phyloP scores from a whole-genome alignment of 208 protist species.

The Novymonas esmeraldas region DNA sequence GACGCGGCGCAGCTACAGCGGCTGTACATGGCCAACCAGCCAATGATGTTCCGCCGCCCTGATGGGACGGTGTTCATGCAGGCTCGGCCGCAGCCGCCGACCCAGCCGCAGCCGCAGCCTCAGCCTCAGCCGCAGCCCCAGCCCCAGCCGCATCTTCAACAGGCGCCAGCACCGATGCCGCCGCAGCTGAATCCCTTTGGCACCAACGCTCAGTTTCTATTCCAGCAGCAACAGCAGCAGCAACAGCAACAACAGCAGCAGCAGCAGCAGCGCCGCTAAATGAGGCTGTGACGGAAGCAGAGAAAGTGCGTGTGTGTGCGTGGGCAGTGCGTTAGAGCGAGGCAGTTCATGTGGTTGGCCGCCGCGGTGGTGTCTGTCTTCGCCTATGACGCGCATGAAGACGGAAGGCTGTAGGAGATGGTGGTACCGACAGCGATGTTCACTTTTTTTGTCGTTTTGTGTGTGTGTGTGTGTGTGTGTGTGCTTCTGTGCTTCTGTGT shows the following conservation, averaged over 20 bases:
- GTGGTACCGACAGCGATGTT: neutral
- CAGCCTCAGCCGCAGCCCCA: conserved; percentile 13
- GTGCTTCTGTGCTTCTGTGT: conserved; percentile 10
- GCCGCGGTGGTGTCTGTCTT: too few relatives aligned
- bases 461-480: neutral
- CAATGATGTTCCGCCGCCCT: conserved; percentile 34
- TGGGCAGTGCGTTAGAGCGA: neutral
- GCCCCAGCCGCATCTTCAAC: conserved; percentile 21
- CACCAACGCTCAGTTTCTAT: conserved; percentile 55
- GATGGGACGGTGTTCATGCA: conserved; percentile 41
- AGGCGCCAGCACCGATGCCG: conserved; percentile 11
- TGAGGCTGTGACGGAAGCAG: neutral
- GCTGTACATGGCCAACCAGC: conserved; percentile 20
- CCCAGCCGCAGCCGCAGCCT: conserved; percentile 14
- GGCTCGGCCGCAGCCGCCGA: conserved; percentile 10
- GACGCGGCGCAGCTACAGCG: conserved; percentile 30
- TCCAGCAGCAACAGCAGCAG: conserved; percentile 54
- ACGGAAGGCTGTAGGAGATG: neutral
- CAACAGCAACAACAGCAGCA: too few relatives aligned
- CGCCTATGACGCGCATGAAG: neutral
- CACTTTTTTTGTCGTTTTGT: neutral
- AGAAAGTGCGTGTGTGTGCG: too few relatives aligned
- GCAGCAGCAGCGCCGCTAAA: conserved; percentile 37
- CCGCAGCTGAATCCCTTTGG: conserved; percentile 35
- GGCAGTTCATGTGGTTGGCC: too few relatives aligned